These are phyloP conservation scores for Saksenaea oblongispora DNA, from an alignment of 371 early-diverging fungal species.

Conservation along the genomic window DNA sequence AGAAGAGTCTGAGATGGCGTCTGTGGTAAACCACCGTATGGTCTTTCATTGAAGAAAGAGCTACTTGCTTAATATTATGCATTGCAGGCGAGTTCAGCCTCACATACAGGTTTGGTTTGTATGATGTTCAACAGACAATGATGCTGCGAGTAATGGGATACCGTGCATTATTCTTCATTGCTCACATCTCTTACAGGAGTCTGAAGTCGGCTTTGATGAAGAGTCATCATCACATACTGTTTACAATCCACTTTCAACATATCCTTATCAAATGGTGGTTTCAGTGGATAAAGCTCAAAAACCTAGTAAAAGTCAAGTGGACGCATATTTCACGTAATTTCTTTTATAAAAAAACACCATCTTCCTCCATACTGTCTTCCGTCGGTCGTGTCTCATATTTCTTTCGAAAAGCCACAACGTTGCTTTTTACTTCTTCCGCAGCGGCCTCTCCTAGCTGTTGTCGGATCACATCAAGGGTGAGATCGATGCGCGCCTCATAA, in stretches of 20 bases:
- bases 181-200: background rate
- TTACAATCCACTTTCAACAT: slow-evolving; percentile 11
- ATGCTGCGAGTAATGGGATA: slow-evolving; percentile 8
- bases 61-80: background rate
- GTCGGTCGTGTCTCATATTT: slow-evolving; percentile 1
- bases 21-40: slow-evolving; percentile 8
- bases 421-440: slow-evolving; percentile 40
- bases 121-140: slow-evolving; percentile 14
- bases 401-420: slow-evolving; percentile 33
- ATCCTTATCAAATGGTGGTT: slow-evolving; percentile 19
- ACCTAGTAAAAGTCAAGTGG: background rate
- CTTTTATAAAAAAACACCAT: slow-evolving; percentile 24
- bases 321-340: slow-evolving; percentile 9
- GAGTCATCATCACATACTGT: background rate
- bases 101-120: slow-evolving; percentile 12
- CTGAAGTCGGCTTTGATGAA: background rate
- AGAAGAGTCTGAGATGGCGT: slow-evolving; percentile 6
- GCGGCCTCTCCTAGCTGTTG: slow-evolving; percentile 46
- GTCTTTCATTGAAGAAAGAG: background rate
- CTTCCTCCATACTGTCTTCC: slow-evolving; percentile 7
- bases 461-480: slow-evolving; percentile 35
- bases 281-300: slow-evolving; percentile 9
- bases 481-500: slow-evolving; percentile 36
- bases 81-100: slow-evolving; percentile 4
- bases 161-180: background rate